A percentile compares a stretch with the other conserved stretches of the same genome.
These are phyloP conservation scores for Dothiorella sarmentorum DNA, from an alignment of 2,329 filamentous ascomycete genomes.

Conservation along the genomic window DNA sequence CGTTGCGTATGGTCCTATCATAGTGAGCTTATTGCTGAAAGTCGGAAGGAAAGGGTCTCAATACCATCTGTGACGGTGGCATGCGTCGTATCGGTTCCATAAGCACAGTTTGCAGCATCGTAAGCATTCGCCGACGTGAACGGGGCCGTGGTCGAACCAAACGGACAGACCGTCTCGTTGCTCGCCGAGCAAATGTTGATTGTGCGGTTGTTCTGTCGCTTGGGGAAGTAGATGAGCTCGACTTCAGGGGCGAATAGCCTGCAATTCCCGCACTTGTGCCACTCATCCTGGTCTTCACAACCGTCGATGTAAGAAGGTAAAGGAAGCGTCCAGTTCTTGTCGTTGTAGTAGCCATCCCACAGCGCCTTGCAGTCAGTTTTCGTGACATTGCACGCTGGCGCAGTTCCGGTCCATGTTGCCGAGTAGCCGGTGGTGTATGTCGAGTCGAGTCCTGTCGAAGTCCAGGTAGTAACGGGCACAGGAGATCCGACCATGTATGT, in stretches of 20 bases:
- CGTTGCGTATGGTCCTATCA: background rate
- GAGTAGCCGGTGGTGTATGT: background rate
- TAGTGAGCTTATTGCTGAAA: no score
- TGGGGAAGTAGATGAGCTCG: slow-evolving; percentile 9
- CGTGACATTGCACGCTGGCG: background rate
- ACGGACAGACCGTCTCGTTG: slow-evolving; percentile 1
- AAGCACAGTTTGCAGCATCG: slow-evolving; percentile 7
- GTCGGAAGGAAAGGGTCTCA: background rate
- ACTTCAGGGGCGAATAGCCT: background rate
- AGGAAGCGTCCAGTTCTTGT: background rate
- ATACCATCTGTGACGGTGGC: background rate
- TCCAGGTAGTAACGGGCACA: background rate
- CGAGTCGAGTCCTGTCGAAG: background rate
- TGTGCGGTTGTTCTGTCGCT: background rate
- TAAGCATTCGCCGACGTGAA: slow-evolving; percentile 4
- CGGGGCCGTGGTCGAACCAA: background rate
- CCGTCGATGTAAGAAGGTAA: background rate
- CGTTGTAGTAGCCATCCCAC: background rate
- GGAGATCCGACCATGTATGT: slow-evolving; percentile 1
- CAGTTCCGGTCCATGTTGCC: background rate
- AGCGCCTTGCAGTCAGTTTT: background rate
- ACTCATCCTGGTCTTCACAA: background rate
- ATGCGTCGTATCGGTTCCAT: slow-evolving; percentile 2
- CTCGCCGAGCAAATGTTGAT: background rate
- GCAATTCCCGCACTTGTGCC: background rate